phyloP scores from a whole-genome alignment of 2,329 filamentous ascomycete genomes.

The Metarhizium humberi region DNA sequence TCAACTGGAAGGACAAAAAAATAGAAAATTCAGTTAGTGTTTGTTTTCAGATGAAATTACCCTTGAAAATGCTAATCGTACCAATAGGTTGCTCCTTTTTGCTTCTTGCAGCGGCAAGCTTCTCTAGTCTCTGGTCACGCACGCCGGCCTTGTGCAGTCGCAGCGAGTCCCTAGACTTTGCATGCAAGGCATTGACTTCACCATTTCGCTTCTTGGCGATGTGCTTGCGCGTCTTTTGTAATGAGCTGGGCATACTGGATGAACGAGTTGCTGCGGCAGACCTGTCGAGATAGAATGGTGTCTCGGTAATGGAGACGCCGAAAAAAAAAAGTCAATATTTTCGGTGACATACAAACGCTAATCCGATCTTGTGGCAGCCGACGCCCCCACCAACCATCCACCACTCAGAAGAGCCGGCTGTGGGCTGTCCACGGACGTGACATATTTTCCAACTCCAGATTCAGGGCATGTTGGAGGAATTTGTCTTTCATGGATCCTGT shows the following conservation, averaged over 20 bases:
- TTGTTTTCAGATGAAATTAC: neutral
- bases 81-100: conserved; percentile 68
- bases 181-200: conserved; percentile 67
- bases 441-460: too few relatives aligned
- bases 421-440: too few relatives aligned
- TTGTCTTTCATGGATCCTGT: too few relatives aligned
- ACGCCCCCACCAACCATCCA: neutral
- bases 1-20: conserved; percentile 17
- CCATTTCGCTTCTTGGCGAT: conserved; percentile 80
- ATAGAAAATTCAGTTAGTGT: neutral
- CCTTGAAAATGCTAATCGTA: conserved; percentile 28
- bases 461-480: too few relatives aligned
- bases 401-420: neutral
- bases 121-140: conserved; percentile 74
- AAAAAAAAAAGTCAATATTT: neutral
- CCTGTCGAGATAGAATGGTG: neutral
- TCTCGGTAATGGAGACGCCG: neutral
- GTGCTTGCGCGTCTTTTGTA: conserved; percentile 80
- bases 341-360: neutral
- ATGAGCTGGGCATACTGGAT: conserved; percentile 60
- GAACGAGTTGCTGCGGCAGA: neutral
- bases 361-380: neutral
- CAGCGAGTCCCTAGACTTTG: conserved; percentile 79
- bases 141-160: conserved; percentile 69
- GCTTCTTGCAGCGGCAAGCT: conserved; percentile 57